phyloP scores from a whole-genome alignment of 768 basidiomycete species.

The Lentinula detonsa region DNA sequence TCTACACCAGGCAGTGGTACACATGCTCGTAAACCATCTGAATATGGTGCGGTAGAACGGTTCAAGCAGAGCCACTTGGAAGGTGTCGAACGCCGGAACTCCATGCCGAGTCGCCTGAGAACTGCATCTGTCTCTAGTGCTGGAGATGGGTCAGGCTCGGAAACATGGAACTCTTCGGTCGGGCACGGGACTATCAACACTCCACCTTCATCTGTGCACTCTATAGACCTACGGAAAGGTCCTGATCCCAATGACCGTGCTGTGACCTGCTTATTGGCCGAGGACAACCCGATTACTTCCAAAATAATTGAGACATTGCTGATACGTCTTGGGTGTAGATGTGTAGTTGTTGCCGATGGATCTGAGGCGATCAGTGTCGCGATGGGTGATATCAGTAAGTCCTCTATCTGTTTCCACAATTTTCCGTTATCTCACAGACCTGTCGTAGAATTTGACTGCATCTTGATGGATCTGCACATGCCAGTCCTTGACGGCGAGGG shows the following conservation, averaged over 20 bases:
- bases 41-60: constrained; percentile 80
- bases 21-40: constrained; percentile 84
- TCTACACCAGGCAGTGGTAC: constrained; percentile 57
- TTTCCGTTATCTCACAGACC: constrained; percentile 16
- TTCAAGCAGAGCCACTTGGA: constrained; percentile 84
- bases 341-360: constrained; percentile 93
- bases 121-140: constrained; percentile 82
- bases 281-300: constrained; percentile 96
- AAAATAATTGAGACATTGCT: constrained; percentile 96
- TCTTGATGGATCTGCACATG: constrained; percentile 95
- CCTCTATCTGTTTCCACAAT: constrained; percentile 4
- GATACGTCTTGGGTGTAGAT: constrained; percentile 90
- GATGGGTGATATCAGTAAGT: constrained; percentile 95
- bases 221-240: constrained; percentile 71
- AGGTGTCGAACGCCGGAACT: constrained; percentile 66
- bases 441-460: constrained; percentile 82
- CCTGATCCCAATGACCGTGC: constrained; percentile 79
- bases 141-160: constrained; percentile 75
- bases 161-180: constrained; percentile 58
- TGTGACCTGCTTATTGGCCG: constrained; percentile 92
- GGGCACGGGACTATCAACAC: constrained; percentile 54
- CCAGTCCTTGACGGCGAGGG: constrained; percentile 96
- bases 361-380: constrained; percentile 96
- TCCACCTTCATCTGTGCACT: constrained; percentile 81
- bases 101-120: constrained; percentile 83